Base-by-base conservation (phyloP, 2,329 filamentous ascomycete species). In the Sporothrix inflata region DNA sequence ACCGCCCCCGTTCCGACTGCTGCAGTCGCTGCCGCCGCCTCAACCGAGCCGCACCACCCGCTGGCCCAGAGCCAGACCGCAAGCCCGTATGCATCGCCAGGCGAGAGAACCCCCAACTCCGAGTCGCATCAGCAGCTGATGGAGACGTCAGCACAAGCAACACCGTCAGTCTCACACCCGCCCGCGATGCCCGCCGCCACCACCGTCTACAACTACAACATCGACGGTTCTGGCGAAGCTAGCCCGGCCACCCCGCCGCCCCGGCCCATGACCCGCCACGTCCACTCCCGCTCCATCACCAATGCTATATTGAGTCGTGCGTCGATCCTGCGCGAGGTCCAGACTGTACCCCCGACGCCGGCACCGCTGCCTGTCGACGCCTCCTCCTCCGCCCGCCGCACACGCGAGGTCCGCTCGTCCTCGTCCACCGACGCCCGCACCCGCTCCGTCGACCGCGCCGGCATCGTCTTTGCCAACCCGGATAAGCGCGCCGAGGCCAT, bases 61-160 rank as follows among this genome's bases (percentile, higher is more conserved):
- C 82, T 95, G 55, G 89, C 92, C 21, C 91, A 93, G 76, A 94
- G 92, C 78, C 87, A 92, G 66, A 90, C 88, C 47, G 91, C 88
- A 21, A 92, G 90, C 77, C 92, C 92, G 1, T 88, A 90, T 65
- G 80, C 83, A 16, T 81, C 81, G 75, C 78, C 80, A 19, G 77
- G 76, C 55, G 76, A 79, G 60, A 78, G 61, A 51, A 69, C 74
- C 66, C 71, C 63, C 71, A 74, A 81, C 73, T 76, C 80, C 49
- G 73, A 74, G 42, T 55, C 71, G 34, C 47, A 49, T 21, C 74
- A 73, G 60, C 68, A 38, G 72, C 75, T 75, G 74, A 76, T 70
- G 72, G 74, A 67, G 40, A 11, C 53, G 19, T 21, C 38, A n/a
- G 53, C 19, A 61, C 60, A n/a, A 2, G 21, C 45, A n/a, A 1